Percentiles rank a stretch among this genome's conserved stretches.
These are phyloP conservation scores for Coniosporium apollinis DNA, from an alignment of 495 filamentous ascomycete genomes.

Conservation along the genomic window DNA sequence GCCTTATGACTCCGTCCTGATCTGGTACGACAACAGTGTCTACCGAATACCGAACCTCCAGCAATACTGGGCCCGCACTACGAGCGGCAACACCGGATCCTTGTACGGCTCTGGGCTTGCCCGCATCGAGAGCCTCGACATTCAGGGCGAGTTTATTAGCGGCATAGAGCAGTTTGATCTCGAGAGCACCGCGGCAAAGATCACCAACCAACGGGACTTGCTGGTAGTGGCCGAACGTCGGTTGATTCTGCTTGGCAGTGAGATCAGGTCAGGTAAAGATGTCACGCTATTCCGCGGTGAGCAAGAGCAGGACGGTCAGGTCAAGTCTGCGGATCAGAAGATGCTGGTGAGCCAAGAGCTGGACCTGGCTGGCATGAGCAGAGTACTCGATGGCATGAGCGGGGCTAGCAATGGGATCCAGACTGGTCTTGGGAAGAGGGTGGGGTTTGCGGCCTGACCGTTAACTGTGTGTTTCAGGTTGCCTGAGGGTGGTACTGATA, in stretches of 20 bases:
- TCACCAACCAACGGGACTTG: conserved; percentile 12
- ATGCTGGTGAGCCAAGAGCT: conserved; percentile 20
- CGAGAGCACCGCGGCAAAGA: conserved; percentile 10
- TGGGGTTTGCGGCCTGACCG: conserved; percentile 18
- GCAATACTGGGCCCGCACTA: conserved; percentile 16
- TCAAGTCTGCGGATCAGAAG: conserved; percentile 14
- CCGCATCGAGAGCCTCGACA: not conserved
- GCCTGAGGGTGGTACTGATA: too few relatives aligned
- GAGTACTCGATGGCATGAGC: conserved; percentile 22
- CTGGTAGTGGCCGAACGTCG: conserved; percentile 20
- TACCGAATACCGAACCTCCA: conserved; percentile 20
- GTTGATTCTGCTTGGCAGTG: conserved; percentile 17
- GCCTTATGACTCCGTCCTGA: conserved; percentile 21
- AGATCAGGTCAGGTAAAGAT: conserved; percentile 3
- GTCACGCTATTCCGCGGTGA: conserved; percentile 7
- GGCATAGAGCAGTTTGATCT: conserved; percentile 1
- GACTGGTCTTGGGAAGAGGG: conserved; percentile 9
- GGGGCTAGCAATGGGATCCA: too few relatives aligned
- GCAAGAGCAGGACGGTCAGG: conserved; percentile 8
- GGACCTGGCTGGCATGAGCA: conserved; percentile 24
- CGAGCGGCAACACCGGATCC: conserved; percentile 9
- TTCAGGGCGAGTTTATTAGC: conserved; percentile 2
- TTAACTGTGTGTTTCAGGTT: not conserved
- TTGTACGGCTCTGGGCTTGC: conserved; percentile 15
- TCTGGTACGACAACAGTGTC: conserved; percentile 23